These are phyloP conservation scores for Monosporascus ibericus DNA, from an alignment of 2,329 filamentous ascomycete genomes.

Conservation along the genomic window DNA sequence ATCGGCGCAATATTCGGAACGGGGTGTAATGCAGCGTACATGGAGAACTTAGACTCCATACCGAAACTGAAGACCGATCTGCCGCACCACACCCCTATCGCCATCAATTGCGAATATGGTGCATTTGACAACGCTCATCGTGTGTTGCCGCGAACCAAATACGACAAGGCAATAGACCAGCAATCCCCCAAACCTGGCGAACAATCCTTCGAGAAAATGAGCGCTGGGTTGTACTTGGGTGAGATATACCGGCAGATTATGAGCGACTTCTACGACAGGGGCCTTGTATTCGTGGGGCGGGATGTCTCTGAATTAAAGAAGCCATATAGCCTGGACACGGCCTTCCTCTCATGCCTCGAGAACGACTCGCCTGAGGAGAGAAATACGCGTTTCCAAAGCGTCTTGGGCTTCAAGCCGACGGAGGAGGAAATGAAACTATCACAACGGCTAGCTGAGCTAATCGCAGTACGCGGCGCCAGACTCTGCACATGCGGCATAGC, in stretches of 20 bases:
- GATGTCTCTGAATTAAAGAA: constrained; percentile 59
- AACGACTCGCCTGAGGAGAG: constrained; percentile 65
- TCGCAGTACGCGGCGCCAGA: constrained; percentile 67
- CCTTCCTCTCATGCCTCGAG: constrained; percentile 66
- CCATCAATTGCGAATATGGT: constrained; percentile 70
- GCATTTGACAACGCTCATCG: constrained; percentile 66
- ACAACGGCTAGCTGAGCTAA: constrained; percentile 65
- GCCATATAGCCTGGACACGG: constrained; percentile 64
- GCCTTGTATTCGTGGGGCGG: constrained; percentile 61
- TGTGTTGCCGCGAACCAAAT: constrained; percentile 59
- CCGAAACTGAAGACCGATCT: constrained; percentile 69
- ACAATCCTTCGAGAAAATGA: constrained; percentile 71
- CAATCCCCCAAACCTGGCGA: constrained; percentile 64
- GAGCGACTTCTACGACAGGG: constrained; percentile 36
- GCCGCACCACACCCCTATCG: constrained; percentile 58
- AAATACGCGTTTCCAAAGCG: constrained; percentile 5
- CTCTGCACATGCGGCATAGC: constrained; percentile 69
- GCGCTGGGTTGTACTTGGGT: constrained; percentile 64
- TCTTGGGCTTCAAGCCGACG: constrained; percentile 29
- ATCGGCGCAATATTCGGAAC: constrained; percentile 75
- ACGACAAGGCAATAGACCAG: constrained; percentile 63
- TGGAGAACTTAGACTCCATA: constrained; percentile 65
- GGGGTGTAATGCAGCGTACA: constrained; percentile 71
- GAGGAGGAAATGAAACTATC: constrained; percentile 64
- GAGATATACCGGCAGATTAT: constrained; percentile 66